Evolutionary conservation across 2,329 filamentous ascomycete species (phyloP).

Genomic region (Claviceps purpurea): DNA sequence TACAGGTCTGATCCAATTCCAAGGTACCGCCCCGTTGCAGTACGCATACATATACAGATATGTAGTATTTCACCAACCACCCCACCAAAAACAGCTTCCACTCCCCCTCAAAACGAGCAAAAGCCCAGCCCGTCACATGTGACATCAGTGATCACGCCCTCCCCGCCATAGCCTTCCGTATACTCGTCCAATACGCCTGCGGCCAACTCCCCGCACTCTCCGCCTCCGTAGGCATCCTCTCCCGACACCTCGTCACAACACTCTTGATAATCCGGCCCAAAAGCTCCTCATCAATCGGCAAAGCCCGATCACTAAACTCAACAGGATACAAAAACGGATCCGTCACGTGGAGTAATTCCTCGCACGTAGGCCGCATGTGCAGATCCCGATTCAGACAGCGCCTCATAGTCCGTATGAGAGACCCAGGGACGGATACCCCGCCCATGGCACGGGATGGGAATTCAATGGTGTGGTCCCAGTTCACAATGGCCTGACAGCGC

Average conservation of each 20-base stretch:
- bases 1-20: not conserved
- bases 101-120: too few species aligned
- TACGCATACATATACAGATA: too few species aligned
- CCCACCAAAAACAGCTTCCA: too few species aligned
- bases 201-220: constrained; percentile 45
- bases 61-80: too few species aligned
- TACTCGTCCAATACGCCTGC: constrained; percentile 46
- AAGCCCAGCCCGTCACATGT: too few species aligned
- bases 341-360: constrained; percentile 42
- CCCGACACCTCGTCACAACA: constrained; percentile 44
- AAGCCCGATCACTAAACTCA: constrained; percentile 38
- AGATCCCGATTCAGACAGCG: constrained; percentile 50
- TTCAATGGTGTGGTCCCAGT: constrained; percentile 60
- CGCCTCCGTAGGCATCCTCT: constrained; percentile 43
- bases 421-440: constrained; percentile 43
- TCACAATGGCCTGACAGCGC: constrained; percentile 75
- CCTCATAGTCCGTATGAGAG: constrained; percentile 47
- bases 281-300: constrained; percentile 50
- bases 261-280: constrained; percentile 49
- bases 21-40: not conserved
- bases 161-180: constrained; percentile 35
- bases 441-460: constrained; percentile 60
- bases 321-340: constrained; percentile 53
- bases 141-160: constrained; percentile 12
- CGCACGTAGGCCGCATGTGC: constrained; percentile 48